Percentiles rank a stretch among this genome's conserved stretches.
phyloP scores from a whole-genome alignment of 371 early-diverging fungal species.

The Cokeromyces recurvatus region DNA sequence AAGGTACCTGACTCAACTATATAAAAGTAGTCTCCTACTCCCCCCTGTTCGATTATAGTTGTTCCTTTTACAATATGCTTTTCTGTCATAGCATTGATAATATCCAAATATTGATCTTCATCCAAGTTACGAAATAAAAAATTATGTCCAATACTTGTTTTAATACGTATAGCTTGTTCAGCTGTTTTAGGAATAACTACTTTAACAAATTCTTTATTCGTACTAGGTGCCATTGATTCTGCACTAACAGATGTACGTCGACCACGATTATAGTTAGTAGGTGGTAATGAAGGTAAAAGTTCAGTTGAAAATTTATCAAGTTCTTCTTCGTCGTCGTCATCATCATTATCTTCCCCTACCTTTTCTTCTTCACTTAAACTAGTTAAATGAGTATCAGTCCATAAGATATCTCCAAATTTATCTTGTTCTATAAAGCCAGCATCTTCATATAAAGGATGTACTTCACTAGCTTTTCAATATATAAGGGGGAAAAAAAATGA shows the following conservation, averaged over 20 bases:
- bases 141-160: slow-evolving; percentile 76
- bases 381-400: slow-evolving; percentile 31
- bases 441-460: slow-evolving; percentile 20
- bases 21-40: slow-evolving; percentile 96
- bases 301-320: slow-evolving; percentile 52
- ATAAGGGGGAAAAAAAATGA: not conserved
- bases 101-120: slow-evolving; percentile 93
- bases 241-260: slow-evolving; percentile 95
- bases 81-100: slow-evolving; percentile 96
- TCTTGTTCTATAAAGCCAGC: too few relatives aligned
- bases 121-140: slow-evolving; percentile 92
- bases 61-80: slow-evolving; percentile 71
- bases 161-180: slow-evolving; percentile 81
- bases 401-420: too few relatives aligned
- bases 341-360: slow-evolving; percentile 44
- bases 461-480: too few relatives aligned
- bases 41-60: slow-evolving; percentile 93
- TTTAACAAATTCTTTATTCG: slow-evolving; percentile 73
- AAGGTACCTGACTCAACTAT: slow-evolving; percentile 94
- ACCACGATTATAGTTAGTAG: slow-evolving; percentile 58
- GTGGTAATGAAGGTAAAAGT: slow-evolving; percentile 29
- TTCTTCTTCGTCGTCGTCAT: slow-evolving; percentile 57
- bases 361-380: slow-evolving; percentile 20
- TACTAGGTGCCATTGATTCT: slow-evolving; percentile 92
- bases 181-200: slow-evolving; percentile 83